These are phyloP conservation scores for Fallopia convolvulus DNA, from an alignment of 148 eudicot genomes.

Conservation along the genomic window DNA sequence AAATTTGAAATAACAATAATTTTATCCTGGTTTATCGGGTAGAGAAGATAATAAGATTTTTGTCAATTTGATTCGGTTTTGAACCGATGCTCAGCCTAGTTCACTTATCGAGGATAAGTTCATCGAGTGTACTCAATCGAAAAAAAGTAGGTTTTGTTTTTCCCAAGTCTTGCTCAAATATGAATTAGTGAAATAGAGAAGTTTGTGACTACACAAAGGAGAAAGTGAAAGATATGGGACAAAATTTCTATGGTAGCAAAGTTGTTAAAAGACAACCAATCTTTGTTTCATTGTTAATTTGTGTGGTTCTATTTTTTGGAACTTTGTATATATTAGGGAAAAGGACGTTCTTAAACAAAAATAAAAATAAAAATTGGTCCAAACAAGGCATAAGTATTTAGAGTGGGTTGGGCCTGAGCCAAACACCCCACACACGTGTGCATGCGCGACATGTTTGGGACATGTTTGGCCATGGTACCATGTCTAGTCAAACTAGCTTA, in stretches of 20 bases:
- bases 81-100: too few relatives aligned
- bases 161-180: too few relatives aligned
- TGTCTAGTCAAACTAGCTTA: not conserved
- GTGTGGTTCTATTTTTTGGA: not conserved
- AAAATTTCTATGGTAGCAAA: constrained; percentile 1
- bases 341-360: not conserved
- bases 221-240: constrained; percentile 5
- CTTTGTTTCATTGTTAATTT: too few relatives aligned
- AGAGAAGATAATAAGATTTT: too few relatives aligned
- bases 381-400: not conserved
- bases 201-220: not conserved
- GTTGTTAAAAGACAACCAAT: not conserved
- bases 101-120: too few relatives aligned
- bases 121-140: too few relatives aligned
- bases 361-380: not conserved
- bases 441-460: constrained; percentile 12
- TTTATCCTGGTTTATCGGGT: too few relatives aligned
- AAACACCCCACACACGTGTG: constrained; percentile 12
- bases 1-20: too few relatives aligned
- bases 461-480: constrained; percentile 7
- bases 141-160: too few relatives aligned
- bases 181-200: not conserved
- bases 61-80: too few relatives aligned
- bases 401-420: not conserved
- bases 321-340: not conserved